A percentile compares a stretch with the other conserved stretches of the same genome.
These are phyloP conservation scores for Fonsecaea pugnacius DNA, from an alignment of 2,329 filamentous ascomycete species.

Conservation along the genomic window DNA sequence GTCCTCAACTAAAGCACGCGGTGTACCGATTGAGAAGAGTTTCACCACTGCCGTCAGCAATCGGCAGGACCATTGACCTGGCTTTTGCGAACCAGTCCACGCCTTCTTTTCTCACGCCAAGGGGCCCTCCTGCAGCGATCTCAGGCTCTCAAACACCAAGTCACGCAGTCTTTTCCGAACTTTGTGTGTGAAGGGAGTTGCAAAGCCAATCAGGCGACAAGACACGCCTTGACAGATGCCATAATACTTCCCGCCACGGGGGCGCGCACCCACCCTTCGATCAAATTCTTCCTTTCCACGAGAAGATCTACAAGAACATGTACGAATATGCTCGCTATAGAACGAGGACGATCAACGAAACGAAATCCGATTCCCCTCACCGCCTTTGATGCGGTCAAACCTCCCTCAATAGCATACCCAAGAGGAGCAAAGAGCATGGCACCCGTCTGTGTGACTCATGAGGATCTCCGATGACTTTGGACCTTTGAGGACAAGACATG, in stretches of 20 bases:
- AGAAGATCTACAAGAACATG: background rate
- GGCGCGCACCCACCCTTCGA: background rate
- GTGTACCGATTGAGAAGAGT: background rate
- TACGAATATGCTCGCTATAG: background rate
- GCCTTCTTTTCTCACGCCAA: slow-evolving; percentile 6
- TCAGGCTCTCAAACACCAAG: background rate
- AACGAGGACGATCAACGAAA: background rate
- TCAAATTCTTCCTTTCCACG: background rate
- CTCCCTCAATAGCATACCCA: background rate
- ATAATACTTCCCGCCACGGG: background rate
- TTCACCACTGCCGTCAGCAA: background rate
- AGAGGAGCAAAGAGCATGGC: background rate
- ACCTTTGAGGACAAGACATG: slow-evolving; percentile 10
- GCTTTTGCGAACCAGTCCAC: background rate
- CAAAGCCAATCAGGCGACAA: background rate
- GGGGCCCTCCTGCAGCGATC: background rate
- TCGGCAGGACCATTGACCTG: background rate
- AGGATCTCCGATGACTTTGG: background rate
- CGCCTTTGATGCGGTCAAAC: background rate
- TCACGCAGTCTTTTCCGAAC: background rate
- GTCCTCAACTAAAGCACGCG: background rate
- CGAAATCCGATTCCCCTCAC: background rate
- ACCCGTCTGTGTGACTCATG: background rate
- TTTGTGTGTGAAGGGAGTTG: background rate
- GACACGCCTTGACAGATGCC: background rate